These are phyloP conservation scores for Paratinospora sagittata DNA, from an alignment of 164 flowering plant genomes.

Conservation along the genomic window DNA sequence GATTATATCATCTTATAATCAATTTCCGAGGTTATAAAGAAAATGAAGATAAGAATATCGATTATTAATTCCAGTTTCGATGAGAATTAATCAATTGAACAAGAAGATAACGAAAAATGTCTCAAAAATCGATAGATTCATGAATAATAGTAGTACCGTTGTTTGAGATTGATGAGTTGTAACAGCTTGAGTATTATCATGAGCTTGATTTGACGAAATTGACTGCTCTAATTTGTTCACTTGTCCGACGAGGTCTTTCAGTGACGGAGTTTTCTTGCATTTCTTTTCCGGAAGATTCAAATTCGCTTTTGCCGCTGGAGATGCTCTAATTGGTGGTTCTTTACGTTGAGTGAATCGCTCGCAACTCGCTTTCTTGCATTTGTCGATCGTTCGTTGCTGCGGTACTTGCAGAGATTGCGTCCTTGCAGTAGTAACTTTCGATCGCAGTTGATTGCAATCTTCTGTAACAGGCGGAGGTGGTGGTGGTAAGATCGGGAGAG, in stretches of 20 bases:
- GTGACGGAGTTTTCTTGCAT: constrained; percentile 44
- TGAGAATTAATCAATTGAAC: background rate
- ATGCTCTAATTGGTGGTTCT: constrained; percentile 26
- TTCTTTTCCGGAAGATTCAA: constrained; percentile 28
- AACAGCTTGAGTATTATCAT: no score
- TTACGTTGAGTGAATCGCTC: constrained; percentile 25
- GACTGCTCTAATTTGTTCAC: constrained; percentile 22
- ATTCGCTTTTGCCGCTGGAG: constrained; percentile 12
- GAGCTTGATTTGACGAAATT: constrained; percentile 20
- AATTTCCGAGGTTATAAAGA: background rate
- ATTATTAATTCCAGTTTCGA: background rate
- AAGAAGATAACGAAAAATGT: background rate
- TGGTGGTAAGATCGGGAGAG: constrained; percentile 4
- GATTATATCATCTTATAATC: background rate
- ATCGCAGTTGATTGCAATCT: background rate
- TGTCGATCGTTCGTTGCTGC: constrained; percentile 10
- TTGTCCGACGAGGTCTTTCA: constrained; percentile 32
- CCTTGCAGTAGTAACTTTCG: background rate
- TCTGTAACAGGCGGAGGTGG: background rate
- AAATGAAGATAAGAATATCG: background rate
- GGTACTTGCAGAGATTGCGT: background rate
- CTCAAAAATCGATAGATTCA: background rate
- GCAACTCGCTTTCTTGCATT: constrained; percentile 27
- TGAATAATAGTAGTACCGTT: constrained; percentile 4
- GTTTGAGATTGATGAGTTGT: constrained; percentile 27